Evolutionary conservation across 768 basidiomycete species (phyloP), one percentile per base, ranked within the genome.

Genomic region (Sporobolomyces pararoseus): DNA sequence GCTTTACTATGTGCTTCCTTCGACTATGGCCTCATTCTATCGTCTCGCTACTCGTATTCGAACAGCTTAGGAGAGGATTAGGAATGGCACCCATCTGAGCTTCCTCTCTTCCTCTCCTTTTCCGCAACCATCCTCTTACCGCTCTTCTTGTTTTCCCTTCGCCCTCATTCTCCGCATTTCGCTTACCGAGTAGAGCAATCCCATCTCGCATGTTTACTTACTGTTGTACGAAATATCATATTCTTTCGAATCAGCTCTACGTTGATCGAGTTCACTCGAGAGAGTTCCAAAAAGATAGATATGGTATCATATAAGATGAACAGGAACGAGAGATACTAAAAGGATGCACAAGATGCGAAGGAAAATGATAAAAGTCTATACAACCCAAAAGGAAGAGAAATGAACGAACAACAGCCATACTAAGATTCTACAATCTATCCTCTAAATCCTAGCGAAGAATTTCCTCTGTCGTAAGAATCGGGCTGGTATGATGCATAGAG

Each of bases 1-100:
- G 73, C 0, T 70, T 74, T 60, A 66, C 66, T 9, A 71, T 74
- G 73, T 71, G 69, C 21, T 74, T 70, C 64, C 49, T 65, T 5
- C 63, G 73, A 7, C 58, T 74, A 16, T 68, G 73, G 69, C 69
- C 73, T 5, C 73, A 74, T 50, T 44, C 35, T 25, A 52, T 71
- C 17, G 42, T 74, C 21, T 29, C 25, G 7, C 51, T 74, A 6
- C 32, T 74, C 25, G 70, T 68, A 1, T 74, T 74, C 21, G 73
- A 74, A 59, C 69, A 70, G 49, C 44, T 71, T 5, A 31, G 73
- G 21, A 61, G 46, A 23, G 44, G 29, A 1, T n/a, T 66, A 7
- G 73, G 73, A 2, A 49, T 70, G 51, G 46, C 35, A 27, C 62
- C 73, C 4, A 59, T 74, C 23, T 70, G 34, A 61, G 27, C 27